Conservation (phyloP, 1,139 yeast genomes). For the Sugiyamaella neomexicana region DNA sequence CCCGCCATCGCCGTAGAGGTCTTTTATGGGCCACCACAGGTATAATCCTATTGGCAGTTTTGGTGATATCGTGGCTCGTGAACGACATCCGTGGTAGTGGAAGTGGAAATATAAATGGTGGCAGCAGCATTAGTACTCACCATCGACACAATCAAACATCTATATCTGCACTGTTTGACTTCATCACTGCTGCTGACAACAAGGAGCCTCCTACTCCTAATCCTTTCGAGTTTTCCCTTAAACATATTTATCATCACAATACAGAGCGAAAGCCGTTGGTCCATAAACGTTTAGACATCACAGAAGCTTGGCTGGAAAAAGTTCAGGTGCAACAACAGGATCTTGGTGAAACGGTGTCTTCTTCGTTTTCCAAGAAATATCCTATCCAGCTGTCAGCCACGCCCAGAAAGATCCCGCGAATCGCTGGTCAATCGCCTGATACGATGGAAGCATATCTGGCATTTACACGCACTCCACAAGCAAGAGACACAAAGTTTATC, state of each 20-base stretch:
- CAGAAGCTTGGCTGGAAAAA: constrained; percentile 16
- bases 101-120: too few relatives aligned
- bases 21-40: not conserved
- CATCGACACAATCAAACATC: not conserved
- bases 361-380: constrained; percentile 1
- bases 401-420: constrained; percentile 45
- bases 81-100: not conserved
- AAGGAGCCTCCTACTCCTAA: not conserved
- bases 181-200: not conserved
- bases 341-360: not conserved
- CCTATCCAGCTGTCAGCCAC: constrained; percentile 12
- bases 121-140: not conserved
- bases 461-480: constrained; percentile 47
- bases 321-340: constrained; percentile 1
- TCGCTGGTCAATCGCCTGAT: constrained; percentile 61
- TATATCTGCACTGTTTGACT: not conserved
- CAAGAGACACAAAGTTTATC: constrained; percentile 20
- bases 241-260: constrained; percentile 31
- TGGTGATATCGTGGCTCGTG: not conserved
- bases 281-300: constrained; percentile 28
- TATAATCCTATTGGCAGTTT: not conserved
- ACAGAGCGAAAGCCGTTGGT: constrained; percentile 22
- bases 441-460: constrained; percentile 64
- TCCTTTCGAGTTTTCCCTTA: constrained; percentile 21
- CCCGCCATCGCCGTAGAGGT: not conserved